Conservation (phyloP, 83 land plant genomes). For the Picea engelmannii region DNA sequence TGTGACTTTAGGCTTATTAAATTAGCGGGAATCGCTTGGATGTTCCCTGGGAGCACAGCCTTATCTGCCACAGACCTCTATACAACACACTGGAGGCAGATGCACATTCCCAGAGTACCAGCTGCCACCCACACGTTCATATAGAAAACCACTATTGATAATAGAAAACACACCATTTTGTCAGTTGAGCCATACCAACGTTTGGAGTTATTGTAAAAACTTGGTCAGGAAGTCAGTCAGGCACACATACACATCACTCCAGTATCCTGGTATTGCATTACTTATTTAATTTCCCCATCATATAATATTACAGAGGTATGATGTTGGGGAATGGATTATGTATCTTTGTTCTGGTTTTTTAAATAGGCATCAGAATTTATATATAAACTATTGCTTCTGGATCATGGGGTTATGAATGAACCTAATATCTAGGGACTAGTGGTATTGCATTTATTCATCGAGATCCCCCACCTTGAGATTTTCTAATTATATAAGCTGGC, state of each 20-base stretch:
- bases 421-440: background rate
- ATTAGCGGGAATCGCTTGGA: background rate
- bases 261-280: background rate
- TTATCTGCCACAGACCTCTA: conserved; percentile 14
- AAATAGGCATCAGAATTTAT: no score
- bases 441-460: background rate
- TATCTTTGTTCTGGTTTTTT: conserved; percentile 12
- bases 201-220: conserved; percentile 9
- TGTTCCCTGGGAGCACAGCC: conserved; percentile 16
- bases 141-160: background rate
- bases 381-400: background rate
- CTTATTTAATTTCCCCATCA: conserved; percentile 9
- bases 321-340: conserved; percentile 1
- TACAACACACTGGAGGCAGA: conserved; percentile 1
- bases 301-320: no score
- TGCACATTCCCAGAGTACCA: conserved; percentile 12
- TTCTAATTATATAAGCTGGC: background rate
- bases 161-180: background rate
- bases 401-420: background rate
- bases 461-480: conserved; percentile 14
- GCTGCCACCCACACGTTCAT: conserved; percentile 3
- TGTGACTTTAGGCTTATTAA: conserved; percentile 12
- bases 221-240: no score
- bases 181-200: conserved; percentile 1
- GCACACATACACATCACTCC: background rate